Percentiles rank a stretch among this genome's conserved stretches.
Evolutionary conservation across 306 rosid species (phyloP).

Genomic region (Malus fusca): DNA sequence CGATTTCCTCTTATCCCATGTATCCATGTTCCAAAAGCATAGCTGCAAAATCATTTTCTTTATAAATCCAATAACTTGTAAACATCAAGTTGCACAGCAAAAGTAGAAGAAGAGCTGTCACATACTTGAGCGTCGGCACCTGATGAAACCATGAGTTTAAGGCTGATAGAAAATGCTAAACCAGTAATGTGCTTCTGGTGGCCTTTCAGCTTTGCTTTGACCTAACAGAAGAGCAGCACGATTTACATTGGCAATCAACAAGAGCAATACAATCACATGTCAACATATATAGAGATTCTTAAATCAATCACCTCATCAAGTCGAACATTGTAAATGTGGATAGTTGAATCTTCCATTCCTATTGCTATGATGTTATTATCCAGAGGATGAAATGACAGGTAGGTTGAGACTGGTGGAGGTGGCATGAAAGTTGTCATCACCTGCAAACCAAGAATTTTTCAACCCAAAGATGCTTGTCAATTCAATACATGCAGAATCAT

Average conservation of each 20-base stretch:
- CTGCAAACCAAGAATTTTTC: constrained; percentile 24
- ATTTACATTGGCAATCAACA: neutral
- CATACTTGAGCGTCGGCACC: constrained; percentile 78
- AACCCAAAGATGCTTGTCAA: constrained; percentile 2
- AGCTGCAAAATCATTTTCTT: constrained; percentile 27
- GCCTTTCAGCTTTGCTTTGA: constrained; percentile 62
- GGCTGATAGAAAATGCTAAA: constrained; percentile 56
- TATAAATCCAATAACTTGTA: neutral
- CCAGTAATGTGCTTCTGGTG: constrained; percentile 65
- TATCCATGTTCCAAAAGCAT: constrained; percentile 41
- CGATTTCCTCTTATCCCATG: constrained; percentile 50
- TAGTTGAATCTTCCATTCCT: constrained; percentile 73
- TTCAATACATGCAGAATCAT: neutral
- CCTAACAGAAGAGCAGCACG: constrained; percentile 28
- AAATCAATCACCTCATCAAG: constrained; percentile 54
- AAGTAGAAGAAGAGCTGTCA: neutral
- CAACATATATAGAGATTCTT: neutral
- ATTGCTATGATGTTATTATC: constrained; percentile 77
- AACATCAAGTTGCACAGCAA: neutral
- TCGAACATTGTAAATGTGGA: constrained; percentile 70
- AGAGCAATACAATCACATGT: neutral
- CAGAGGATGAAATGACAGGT: constrained; percentile 64
- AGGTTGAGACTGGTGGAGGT: constrained; percentile 71
- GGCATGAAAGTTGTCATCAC: constrained; percentile 75
- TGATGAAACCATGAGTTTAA: constrained; percentile 59